Percentiles rank a stretch among this genome's conserved stretches.
phyloP scores from a whole-genome alignment of 768 basidiomycete species.

The Mycena amicta region DNA sequence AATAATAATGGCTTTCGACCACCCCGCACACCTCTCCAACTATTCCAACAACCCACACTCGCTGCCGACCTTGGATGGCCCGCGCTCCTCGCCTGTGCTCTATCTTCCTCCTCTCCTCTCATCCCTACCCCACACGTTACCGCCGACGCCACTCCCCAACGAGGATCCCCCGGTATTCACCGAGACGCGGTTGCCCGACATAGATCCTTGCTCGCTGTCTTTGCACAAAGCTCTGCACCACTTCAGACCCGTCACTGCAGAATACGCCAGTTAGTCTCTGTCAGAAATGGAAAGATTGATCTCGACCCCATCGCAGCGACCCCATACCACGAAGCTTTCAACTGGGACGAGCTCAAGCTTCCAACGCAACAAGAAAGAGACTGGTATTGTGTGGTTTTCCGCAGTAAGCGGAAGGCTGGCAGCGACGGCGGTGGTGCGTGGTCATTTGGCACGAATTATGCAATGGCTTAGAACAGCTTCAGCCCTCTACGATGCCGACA shows the following conservation, averaged over 20 bases:
- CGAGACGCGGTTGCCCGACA: conserved; percentile 77
- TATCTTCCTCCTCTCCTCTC: conserved; percentile 88
- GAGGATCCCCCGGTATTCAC: conserved; percentile 56
- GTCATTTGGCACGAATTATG: neutral
- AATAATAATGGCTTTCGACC: conserved; percentile 33
- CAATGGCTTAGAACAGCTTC: conserved; percentile 19
- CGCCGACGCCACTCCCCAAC: conserved; percentile 29
- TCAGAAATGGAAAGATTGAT: neutral
- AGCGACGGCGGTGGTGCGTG: conserved; percentile 64
- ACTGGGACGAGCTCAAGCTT: conserved; percentile 76
- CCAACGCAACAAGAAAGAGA: conserved; percentile 75
- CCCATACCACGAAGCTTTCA: conserved; percentile 81
- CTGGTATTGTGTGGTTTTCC: conserved; percentile 93
- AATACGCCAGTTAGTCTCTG: conserved; percentile 56
- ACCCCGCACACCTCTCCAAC: conserved; percentile 33
- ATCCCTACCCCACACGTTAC: conserved; percentile 57
- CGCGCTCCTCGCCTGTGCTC: conserved; percentile 53
- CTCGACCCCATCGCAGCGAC: conserved; percentile 14
- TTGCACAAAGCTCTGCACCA: conserved; percentile 84
- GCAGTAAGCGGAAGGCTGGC: conserved; percentile 71
- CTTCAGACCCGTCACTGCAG: conserved; percentile 60
- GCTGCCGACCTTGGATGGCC: conserved; percentile 52
- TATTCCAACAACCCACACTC: conserved; percentile 45
- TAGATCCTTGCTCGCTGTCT: conserved; percentile 82
- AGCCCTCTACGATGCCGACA: conserved; percentile 89